phyloP scores from a whole-genome alignment of 2,329 filamentous ascomycete species.

The Lithohypha guttulata region DNA sequence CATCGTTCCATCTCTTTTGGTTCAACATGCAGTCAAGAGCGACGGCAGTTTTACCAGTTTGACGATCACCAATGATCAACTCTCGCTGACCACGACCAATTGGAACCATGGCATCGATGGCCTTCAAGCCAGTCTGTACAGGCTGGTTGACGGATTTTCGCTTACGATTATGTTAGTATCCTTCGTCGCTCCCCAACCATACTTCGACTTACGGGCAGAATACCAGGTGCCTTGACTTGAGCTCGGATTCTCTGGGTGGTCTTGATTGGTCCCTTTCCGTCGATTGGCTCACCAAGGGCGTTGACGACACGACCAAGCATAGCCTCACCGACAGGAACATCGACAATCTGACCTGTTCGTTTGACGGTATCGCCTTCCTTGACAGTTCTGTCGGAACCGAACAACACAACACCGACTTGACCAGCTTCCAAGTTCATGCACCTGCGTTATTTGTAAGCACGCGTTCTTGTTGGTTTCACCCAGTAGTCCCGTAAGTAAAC shows the following conservation, averaged over 20 bases:
- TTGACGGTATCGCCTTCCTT: conserved; percentile 99
- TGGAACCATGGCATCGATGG: conserved; percentile 98
- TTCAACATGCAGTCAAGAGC: conserved; percentile 96
- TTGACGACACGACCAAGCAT: conserved; percentile 97
- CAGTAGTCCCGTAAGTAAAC: no score
- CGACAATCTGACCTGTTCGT: conserved; percentile 99
- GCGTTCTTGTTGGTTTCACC: no score
- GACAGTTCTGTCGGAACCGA: conserved; percentile 99
- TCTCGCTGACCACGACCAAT: conserved; percentile 99
- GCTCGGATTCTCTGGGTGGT: conserved; percentile 87
- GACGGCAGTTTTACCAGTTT: conserved; percentile 99
- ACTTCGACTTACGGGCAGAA: no score
- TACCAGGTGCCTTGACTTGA: conserved; percentile 97
- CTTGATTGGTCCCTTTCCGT: conserved; percentile 96
- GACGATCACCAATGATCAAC: conserved; percentile 99
- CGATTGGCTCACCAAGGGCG: conserved; percentile 97
- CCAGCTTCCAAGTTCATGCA: conserved; percentile 99
- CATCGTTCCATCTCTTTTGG: conserved; percentile 96
- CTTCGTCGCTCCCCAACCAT: no score
- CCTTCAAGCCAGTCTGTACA: conserved; percentile 99
- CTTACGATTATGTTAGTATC: no score
- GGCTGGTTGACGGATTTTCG: conserved; percentile 96
- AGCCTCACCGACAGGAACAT: conserved; percentile 85
- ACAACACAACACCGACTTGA: conserved; percentile 99
- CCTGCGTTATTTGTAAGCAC: no score